phyloP scores from a whole-genome alignment of 768 basidiomycete genomes.

The Dioszegia crocea region DNA sequence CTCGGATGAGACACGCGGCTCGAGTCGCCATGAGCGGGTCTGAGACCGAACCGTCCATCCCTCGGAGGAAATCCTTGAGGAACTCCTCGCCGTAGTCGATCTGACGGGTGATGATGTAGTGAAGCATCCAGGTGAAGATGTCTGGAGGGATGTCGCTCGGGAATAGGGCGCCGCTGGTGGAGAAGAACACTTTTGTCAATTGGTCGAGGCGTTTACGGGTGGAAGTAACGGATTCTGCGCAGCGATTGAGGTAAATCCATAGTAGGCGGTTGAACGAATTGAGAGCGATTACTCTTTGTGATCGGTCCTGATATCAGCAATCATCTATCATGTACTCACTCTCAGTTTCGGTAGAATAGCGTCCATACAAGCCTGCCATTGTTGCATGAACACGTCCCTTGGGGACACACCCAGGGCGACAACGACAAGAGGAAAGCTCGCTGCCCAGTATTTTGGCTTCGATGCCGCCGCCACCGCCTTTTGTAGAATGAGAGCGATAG shows the following conservation, averaged over 20 bases:
- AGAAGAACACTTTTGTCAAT: slow-evolving; percentile 48
- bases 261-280: slow-evolving; percentile 77
- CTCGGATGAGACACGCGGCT: slow-evolving; percentile 68
- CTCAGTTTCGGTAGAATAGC: slow-evolving; percentile 70
- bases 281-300: slow-evolving; percentile 64
- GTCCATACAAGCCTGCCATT: slow-evolving; percentile 75
- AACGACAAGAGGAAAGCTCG: slow-evolving; percentile 77
- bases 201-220: slow-evolving; percentile 74
- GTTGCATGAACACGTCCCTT: slow-evolving; percentile 72
- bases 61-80: slow-evolving; percentile 67
- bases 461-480: slow-evolving; percentile 49
- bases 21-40: slow-evolving; percentile 61
- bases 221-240: slow-evolving; percentile 75
- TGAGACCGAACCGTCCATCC: slow-evolving; percentile 48
- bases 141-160: slow-evolving; percentile 76
- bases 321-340: slow-evolving; percentile 52
- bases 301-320: slow-evolving; percentile 62
- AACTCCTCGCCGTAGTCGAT: slow-evolving; percentile 80
- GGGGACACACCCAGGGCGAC: slow-evolving; percentile 83
- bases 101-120: slow-evolving; percentile 77
- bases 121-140: slow-evolving; percentile 69
- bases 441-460: slow-evolving; percentile 84
- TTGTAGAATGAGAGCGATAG: slow-evolving; percentile 66
- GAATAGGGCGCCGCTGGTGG: slow-evolving; percentile 65
- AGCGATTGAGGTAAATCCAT: slow-evolving; percentile 95